Percentiles rank a stretch among this genome's conserved stretches.
Conservation (phyloP, 2,329 filamentous ascomycete genomes). For the Fonsecaea monophora region DNA sequence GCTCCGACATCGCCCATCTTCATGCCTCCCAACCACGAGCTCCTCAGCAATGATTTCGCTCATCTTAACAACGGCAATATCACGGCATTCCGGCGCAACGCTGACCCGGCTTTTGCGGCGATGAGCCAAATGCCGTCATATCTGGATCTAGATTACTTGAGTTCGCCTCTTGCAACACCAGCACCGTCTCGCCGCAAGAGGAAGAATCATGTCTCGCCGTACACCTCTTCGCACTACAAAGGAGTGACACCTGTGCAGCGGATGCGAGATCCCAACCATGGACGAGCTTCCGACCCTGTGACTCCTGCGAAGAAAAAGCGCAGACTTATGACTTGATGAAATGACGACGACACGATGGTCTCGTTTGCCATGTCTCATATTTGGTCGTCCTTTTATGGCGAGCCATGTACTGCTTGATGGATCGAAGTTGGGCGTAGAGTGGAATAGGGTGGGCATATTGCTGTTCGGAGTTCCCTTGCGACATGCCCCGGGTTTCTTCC, state of each 20-base stretch:
- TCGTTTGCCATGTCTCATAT: constrained; percentile 26
- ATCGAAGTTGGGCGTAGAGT: constrained; percentile 26
- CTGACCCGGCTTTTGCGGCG: constrained; percentile 52
- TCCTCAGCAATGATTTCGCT: constrained; percentile 28
- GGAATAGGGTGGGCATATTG: constrained; percentile 10
- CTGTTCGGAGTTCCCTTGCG: not conserved
- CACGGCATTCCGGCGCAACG: constrained; percentile 73
- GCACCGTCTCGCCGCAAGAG: constrained; percentile 33
- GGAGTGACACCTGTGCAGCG: constrained; percentile 41
- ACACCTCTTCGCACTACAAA: constrained; percentile 40
- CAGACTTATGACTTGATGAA: constrained; percentile 36
- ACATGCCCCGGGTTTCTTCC: not conserved
- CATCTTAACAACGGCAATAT: constrained; percentile 72
- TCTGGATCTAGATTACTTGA: constrained; percentile 42
- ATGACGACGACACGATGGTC: constrained; percentile 31
- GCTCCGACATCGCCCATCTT: constrained; percentile 54
- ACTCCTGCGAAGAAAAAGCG: constrained; percentile 35
- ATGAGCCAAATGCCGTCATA: constrained; percentile 54
- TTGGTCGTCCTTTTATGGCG: constrained; percentile 13
- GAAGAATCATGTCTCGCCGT: constrained; percentile 38
- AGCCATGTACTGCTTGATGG: constrained; percentile 30
- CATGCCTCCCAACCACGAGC: constrained; percentile 40
- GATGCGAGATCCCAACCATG: constrained; percentile 38
- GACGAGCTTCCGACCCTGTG: constrained; percentile 33
- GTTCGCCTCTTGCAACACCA: constrained; percentile 35